Percentiles rank a stretch among this genome's conserved stretches.
phyloP scores from a whole-genome alignment of 257 asterid genomes.

The Coffea canephora region DNA sequence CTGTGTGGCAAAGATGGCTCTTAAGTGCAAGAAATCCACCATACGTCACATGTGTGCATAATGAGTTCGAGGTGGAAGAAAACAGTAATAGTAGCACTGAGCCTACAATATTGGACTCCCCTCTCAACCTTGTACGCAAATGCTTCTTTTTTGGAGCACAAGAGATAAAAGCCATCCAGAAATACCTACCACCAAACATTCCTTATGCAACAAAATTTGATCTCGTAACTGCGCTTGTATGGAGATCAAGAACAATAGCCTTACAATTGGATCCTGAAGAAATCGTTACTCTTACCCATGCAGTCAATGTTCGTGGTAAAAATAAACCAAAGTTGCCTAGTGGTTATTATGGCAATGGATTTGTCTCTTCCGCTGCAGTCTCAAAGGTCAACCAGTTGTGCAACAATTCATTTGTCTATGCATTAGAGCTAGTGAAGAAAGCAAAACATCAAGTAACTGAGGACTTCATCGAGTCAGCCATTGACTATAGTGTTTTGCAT shows the following conservation, averaged over 20 bases:
- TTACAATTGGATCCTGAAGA: conserved; percentile 1
- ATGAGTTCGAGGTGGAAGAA: not conserved
- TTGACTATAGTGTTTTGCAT: not conserved
- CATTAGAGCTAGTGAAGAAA: no score
- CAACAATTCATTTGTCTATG: no score
- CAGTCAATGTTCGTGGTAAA: not conserved
- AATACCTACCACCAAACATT: not conserved
- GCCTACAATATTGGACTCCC: not conserved
- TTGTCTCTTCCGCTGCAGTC: no score
- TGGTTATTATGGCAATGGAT: not conserved
- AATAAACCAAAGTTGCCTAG: not conserved
- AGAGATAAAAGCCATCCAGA: not conserved
- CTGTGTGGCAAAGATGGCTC: not conserved
- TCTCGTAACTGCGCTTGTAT: not conserved
- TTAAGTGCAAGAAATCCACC: conserved; percentile 15
- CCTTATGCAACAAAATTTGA: not conserved
- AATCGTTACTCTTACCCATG: not conserved
- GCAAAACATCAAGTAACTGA: not conserved
- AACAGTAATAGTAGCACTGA: not conserved
- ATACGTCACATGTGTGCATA: not conserved
- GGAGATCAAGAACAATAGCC: conserved; percentile 8
- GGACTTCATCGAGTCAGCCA: not conserved
- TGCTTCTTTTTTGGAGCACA: conserved; percentile 14
- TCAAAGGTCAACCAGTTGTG: no score
- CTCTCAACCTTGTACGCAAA: not conserved